Percentiles rank a stretch among this genome's conserved stretches.
Evolutionary conservation across 1,139 yeast species (phyloP).

Genomic region (Meyerozyma sp.): DNA sequence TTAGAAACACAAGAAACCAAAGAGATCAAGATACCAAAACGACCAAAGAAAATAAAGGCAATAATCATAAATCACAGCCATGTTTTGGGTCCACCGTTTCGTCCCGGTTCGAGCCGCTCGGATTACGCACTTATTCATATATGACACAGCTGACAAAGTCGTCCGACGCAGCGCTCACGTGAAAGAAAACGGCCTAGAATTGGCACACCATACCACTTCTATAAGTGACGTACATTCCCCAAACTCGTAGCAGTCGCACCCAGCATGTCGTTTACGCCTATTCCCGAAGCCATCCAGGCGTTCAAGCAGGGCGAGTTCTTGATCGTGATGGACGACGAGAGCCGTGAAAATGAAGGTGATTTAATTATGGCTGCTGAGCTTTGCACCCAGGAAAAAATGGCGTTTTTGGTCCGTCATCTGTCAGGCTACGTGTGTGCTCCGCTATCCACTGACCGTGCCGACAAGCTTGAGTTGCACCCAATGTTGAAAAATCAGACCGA

Average conservation of each 20-base stretch:
- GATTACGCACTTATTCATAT: neutral
- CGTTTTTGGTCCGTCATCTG: slow-evolving; percentile 82
- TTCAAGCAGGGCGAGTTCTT: slow-evolving; percentile 82
- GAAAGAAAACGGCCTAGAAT: neutral
- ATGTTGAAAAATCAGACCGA: slow-evolving; percentile 68
- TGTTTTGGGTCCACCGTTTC: neutral
- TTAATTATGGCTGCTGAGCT: slow-evolving; percentile 85
- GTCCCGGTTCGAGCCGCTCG: neutral
- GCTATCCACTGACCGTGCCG: slow-evolving; percentile 71
- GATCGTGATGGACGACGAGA: slow-evolving; percentile 93
- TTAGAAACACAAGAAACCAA: neutral
- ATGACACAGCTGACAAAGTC: neutral
- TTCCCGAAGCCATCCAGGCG: slow-evolving; percentile 74
- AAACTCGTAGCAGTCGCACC: neutral
- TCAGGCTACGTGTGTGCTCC: slow-evolving; percentile 97
- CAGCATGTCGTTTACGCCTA: slow-evolving; percentile 42
- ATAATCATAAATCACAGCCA: too few relatives aligned
- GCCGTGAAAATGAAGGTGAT: slow-evolving; percentile 97
- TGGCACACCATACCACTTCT: neutral
- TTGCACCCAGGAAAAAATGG: slow-evolving; percentile 83
- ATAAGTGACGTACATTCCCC: too few relatives aligned
- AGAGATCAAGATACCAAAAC: neutral
- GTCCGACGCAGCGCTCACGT: neutral
- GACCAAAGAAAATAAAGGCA: too few relatives aligned
- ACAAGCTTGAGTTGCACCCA: slow-evolving; percentile 69